Base-by-base conservation (phyloP, 1,284 basidiomycete genomes). In the Austroboletus novae-zelandiae region DNA sequence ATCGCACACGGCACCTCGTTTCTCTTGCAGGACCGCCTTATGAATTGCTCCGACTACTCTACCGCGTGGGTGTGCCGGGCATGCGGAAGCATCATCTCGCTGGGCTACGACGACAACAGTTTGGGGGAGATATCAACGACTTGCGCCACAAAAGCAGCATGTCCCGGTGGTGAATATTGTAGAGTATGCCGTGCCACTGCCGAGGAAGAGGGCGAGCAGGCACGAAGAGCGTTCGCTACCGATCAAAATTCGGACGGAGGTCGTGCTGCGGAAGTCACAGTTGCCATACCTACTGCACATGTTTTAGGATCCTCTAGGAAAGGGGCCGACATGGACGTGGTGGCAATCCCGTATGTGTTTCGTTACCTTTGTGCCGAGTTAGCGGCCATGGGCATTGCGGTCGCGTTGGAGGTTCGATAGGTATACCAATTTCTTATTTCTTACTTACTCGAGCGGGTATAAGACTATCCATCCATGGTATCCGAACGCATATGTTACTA, bases 41-140 rank as follows among this genome's bases (percentile, higher is more conserved):
- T 99, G 96, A 99, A 99, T 73, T 99, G 97, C 69, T 99, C 96
- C 37, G 97, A 99, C 73, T 99, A 99, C 71, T 97, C 94, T 32
- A 98, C 95, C 0, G 91, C 94, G 4, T 98, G 95, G 94, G 94
- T 98, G 13, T 99, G 97, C 72, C 81, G 97, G 48, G 89, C 87
- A 4, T 99, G 97, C 65, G 97, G 97, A 13, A 94, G 91, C 60
- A 79, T 99, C 53, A 93, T 98, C 59, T 95, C 94, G 20, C 79
- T 99, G 43, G 97, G 94, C 20, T 98, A 95, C 71, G 94, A 97
- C 57, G 87, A 91, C 62, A 75, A 86, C 62, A 83, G 80, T 54
- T 73, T 90, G 9, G 83, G 88, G 37, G 85, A 89, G 66, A 74
- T 77, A 48, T 75, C 77, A 32, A 68, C 76, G 11, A 75, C 78